A percentile compares a stretch with the other conserved stretches of the same genome.
phyloP scores from a whole-genome alignment of 225 moss, liverwort and hornwort genomes.

The Physcomitrellopsis africana region DNA sequence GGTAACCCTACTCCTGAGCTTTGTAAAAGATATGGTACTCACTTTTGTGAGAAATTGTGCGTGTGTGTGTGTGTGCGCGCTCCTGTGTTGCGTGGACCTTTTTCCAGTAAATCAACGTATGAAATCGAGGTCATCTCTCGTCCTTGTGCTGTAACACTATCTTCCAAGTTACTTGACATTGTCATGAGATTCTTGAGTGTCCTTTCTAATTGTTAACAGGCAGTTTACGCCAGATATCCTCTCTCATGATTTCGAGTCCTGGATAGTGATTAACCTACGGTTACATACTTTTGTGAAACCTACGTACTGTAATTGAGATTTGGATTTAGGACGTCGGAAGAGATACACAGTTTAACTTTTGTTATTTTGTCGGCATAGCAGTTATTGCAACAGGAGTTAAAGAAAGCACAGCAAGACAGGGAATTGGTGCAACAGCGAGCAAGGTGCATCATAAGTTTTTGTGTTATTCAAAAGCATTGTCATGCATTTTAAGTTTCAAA shows the following conservation, averaged over 20 bases:
- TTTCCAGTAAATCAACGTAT: conserved; percentile 43
- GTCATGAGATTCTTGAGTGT: too few species aligned
- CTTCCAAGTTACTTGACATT: neutral
- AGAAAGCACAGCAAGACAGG: conserved; percentile 58
- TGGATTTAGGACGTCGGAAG: neutral
- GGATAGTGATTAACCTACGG: too few species aligned
- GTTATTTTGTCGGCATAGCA: conserved; percentile 15
- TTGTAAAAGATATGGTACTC: conserved; percentile 16
- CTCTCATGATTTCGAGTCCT: neutral
- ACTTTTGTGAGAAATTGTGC: conserved; percentile 28
- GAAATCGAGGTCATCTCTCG: conserved; percentile 49
- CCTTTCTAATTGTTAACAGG: too few species aligned
- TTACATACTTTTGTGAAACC: too few species aligned
- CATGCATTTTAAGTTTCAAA: too few species aligned
- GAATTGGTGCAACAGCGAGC: conserved; percentile 63
- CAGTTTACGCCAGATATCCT: neutral
- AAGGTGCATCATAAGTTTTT: conserved; percentile 20
- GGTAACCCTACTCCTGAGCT: neutral
- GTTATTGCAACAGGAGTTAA: conserved; percentile 58
- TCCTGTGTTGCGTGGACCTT: conserved; percentile 14
- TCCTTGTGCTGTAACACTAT: conserved; percentile 7
- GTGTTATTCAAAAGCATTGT: neutral
- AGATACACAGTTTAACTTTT: neutral
- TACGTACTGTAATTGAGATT: too few species aligned
- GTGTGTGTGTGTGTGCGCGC: conserved; percentile 15